Conservation (phyloP, 768 basidiomycete genomes). For the Kwoniella europaea region DNA sequence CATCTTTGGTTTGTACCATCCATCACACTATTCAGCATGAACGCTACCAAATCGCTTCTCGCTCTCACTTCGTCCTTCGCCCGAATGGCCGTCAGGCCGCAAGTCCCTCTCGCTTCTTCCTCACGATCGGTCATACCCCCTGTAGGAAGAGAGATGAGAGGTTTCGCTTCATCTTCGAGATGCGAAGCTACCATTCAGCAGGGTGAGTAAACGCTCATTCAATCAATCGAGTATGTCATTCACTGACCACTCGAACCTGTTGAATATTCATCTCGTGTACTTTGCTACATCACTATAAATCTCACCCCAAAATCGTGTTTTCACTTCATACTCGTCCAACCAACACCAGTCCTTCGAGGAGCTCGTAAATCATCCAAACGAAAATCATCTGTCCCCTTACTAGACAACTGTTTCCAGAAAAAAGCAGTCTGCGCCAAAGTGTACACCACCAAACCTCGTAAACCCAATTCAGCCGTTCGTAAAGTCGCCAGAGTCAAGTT, state of each 20-base stretch:
- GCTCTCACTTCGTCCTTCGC: slow-evolving; percentile 25
- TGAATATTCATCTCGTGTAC: too few relatives aligned
- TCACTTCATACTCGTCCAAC: too few relatives aligned
- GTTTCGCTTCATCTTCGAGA: slow-evolving; percentile 23
- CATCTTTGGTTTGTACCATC: too few relatives aligned
- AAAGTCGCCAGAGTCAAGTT: slow-evolving; percentile 95
- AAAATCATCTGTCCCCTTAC: slow-evolving; percentile 72
- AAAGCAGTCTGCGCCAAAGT: slow-evolving; percentile 86
- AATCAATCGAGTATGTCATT: too few relatives aligned
- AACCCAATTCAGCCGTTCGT: slow-evolving; percentile 97
- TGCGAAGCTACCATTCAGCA: slow-evolving; percentile 44
- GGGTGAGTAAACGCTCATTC: slow-evolving; percentile 21
- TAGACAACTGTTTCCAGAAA: slow-evolving; percentile 78
- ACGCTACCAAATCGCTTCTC: slow-evolving; percentile 17
- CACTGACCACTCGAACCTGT: too few relatives aligned
- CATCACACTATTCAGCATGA: slow-evolving; percentile 7
- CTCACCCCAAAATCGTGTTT: not conserved
- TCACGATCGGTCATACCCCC: slow-evolving; percentile 19
- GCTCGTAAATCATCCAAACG: slow-evolving; percentile 65
- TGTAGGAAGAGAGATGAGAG: slow-evolving; percentile 19
- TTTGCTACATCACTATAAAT: not conserved
- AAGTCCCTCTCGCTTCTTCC: slow-evolving; percentile 36
- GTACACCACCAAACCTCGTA: slow-evolving; percentile 82
- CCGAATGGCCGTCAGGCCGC: slow-evolving; percentile 25
- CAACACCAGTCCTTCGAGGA: slow-evolving; percentile 68